Base-by-base conservation (phyloP, 2,329 filamentous ascomycete species). In the Grosmannia clavigera region DNA sequence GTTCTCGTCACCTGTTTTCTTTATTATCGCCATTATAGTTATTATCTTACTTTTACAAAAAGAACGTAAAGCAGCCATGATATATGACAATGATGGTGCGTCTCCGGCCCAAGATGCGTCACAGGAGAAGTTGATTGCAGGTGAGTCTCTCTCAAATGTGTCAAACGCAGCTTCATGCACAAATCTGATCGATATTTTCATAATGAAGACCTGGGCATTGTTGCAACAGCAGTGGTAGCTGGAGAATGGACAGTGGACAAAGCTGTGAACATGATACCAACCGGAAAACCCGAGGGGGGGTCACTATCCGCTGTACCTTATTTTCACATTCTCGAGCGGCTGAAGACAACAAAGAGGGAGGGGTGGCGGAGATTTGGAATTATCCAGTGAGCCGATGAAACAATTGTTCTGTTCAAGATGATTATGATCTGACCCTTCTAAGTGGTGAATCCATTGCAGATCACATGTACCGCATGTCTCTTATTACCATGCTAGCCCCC, bases 401-500 rank as follows among this genome's bases (percentile, higher is more conserved):
- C 33, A 5, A 19, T 33, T 2, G n/a, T 3, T 14, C 25, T 10
- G 12, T 16, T 29, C 16, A 12, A 25, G 25, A 22, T 14, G 50
- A 31, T 16, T 3, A 9, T 27, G n/a, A 31, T 14, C 50, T 52
- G 50, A 52, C 48, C 10, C 27, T 31, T 6, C n/a, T 3, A 27
- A 85, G 81, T 61, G 88, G 90, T 71, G 94, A 99, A 74, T 95
- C 90, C 2, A 96, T 99, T 70, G 82, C 90, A 59, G 94, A 99
- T 76, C 94, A 99, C 80, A 99, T 99, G 94, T 99, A 97, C 75
- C 91, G 94, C 75, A 99, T 99, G 94, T 90, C 92, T 57, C 82
- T 99, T 66, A 90, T 99, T 72, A 91, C 90, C 64, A 89, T 99
- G 85, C 83, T 96, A 65, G 91, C 90, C 2, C 92, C 94, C 1